Evolutionary conservation across 345 rosid species (phyloP).

Genomic region (Psidium guajava): DNA sequence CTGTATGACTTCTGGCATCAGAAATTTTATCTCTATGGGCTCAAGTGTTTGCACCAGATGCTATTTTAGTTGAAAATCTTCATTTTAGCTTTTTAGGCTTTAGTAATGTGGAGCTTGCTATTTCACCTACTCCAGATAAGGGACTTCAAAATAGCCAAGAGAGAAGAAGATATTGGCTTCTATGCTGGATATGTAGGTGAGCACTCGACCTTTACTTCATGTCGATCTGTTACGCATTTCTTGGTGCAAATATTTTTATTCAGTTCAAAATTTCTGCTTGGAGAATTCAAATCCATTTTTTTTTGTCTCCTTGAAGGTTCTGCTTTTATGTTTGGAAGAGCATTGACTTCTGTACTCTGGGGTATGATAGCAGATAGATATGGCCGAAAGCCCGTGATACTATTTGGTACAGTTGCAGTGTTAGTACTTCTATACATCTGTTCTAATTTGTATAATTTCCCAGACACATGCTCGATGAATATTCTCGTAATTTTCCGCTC

Average conservation of each 20-base stretch:
- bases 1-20: neutral
- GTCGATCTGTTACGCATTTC: neutral
- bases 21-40: neutral
- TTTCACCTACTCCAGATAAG: constrained; percentile 25
- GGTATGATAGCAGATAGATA: constrained; percentile 70
- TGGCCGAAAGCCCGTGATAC: constrained; percentile 70
- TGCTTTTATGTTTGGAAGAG: constrained; percentile 84
- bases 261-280: neutral
- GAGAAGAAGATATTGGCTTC: constrained; percentile 67
- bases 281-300: neutral
- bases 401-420: constrained; percentile 43
- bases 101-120: neutral
- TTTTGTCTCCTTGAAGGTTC: constrained; percentile 30
- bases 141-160: constrained; percentile 50
- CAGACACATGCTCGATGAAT: neutral
- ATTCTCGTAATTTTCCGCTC: neutral
- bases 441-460: neutral
- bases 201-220: neutral
- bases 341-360: constrained; percentile 64
- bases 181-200: constrained; percentile 66
- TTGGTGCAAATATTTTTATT: neutral
- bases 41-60: neutral
- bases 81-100: neutral
- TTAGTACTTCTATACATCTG: constrained; percentile 14
- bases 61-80: neutral